Conservation (phyloP, 73 alveolate genomes). For the Tetrahymena borealis region DNA sequence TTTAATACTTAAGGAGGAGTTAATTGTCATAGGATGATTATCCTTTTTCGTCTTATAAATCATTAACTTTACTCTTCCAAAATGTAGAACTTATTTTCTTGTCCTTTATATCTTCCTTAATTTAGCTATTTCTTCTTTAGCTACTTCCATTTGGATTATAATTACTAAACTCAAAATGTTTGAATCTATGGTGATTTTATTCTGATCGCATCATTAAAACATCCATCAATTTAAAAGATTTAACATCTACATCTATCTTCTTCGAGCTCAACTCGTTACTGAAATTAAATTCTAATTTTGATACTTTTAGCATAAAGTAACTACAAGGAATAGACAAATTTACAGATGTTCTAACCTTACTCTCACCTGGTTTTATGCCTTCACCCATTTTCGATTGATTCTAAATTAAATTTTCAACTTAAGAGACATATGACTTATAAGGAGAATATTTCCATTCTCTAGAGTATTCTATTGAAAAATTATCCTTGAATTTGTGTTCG, state of each 20-base stretch:
- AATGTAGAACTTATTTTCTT: neutral
- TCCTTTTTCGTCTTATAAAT: neutral
- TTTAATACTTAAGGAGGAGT: neutral
- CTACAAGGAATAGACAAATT: neutral
- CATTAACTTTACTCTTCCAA: neutral
- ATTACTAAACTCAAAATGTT: neutral
- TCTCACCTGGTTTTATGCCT: neutral
- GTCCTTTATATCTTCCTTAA: neutral
- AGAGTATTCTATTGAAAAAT: neutral
- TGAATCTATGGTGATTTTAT: neutral
- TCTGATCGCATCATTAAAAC: neutral
- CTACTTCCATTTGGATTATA: neutral
- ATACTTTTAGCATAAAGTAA: neutral
- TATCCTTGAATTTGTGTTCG: neutral
- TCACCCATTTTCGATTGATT: neutral
- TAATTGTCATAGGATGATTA: no score
- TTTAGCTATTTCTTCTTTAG: neutral
- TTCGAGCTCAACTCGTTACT: neutral
- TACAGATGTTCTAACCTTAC: neutral
- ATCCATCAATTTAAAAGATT: neutral
- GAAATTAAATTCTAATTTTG: neutral
- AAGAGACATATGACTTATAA: neutral
- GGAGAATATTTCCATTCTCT: neutral
- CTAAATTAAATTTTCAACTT: neutral
- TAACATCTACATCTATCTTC: neutral